Conservation (phyloP, 2,329 filamentous ascomycete genomes). For the Aspergillus fumigatiaffinis region DNA sequence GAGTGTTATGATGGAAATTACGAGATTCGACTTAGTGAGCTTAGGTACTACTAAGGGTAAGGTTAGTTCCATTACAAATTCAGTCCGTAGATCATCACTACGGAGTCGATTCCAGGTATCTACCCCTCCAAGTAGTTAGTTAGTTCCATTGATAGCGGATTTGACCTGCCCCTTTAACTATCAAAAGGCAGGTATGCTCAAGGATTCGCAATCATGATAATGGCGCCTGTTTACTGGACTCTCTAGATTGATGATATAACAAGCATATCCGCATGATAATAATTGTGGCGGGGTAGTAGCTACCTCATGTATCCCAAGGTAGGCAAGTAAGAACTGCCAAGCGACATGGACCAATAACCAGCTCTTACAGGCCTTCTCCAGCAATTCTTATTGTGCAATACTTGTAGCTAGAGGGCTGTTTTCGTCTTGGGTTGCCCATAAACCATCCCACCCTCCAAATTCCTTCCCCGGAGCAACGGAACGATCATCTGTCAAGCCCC, state of each 20-base stretch:
- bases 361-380: not conserved
- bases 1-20: not conserved
- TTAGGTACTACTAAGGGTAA: not conserved
- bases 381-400: not conserved
- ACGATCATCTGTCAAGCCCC: constrained; percentile 24
- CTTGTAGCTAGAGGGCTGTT: not conserved
- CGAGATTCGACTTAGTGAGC: not conserved
- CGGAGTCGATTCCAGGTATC: no score
- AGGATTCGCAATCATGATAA: not conserved
- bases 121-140: not conserved
- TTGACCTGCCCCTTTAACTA: not conserved
- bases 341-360: not conserved
- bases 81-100: not conserved
- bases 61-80: not conserved
- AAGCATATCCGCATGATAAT: not conserved
- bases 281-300: not conserved
- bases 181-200: not conserved
- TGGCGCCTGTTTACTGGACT: not conserved
- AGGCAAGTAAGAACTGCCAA: not conserved
- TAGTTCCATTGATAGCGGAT: not conserved
- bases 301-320: not conserved
- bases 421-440: not conserved
- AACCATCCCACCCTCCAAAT: not conserved
- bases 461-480: constrained; percentile 35
- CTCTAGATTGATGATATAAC: not conserved